A percentile compares a stretch with the other conserved stretches of the same genome.
These are phyloP conservation scores for Athelia sp. DNA, from an alignment of 1,284 basidiomycete genomes.

Conservation along the genomic window DNA sequence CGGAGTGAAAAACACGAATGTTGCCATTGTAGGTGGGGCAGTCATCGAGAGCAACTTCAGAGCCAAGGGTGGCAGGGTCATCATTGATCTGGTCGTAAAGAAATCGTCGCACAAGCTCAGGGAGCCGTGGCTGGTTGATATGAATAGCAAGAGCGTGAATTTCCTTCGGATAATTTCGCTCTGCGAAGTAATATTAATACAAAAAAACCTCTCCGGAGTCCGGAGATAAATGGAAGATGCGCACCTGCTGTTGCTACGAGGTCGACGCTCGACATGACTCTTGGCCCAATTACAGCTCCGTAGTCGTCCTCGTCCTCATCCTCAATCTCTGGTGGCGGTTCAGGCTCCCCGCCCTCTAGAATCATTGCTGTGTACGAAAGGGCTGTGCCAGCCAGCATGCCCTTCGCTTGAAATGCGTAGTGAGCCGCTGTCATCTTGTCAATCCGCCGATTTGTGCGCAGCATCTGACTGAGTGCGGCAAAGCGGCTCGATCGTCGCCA, in stretches of 20 bases:
- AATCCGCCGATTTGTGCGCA: not conserved
- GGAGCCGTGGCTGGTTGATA: constrained; percentile 13
- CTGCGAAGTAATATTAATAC: not conserved
- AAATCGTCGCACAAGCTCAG: constrained; percentile 15
- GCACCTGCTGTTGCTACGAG: not conserved
- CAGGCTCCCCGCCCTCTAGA: not conserved
- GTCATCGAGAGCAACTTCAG: constrained; percentile 7
- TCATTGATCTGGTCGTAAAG: constrained; percentile 18
- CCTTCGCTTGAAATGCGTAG: not conserved
- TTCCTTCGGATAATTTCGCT: not conserved
- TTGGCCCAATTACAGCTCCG: not conserved
- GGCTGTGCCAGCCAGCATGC: not conserved
- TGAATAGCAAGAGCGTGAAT: constrained; percentile 4
- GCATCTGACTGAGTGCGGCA: not conserved
- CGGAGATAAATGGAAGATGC: not conserved
- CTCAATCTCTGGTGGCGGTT: not conserved
- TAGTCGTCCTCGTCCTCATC: not conserved
- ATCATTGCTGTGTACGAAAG: not conserved
- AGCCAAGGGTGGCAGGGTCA: constrained; percentile 4
- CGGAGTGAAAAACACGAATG: constrained; percentile 22
- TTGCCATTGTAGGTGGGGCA: constrained; percentile 7
- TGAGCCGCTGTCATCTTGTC: not conserved
- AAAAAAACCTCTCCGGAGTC: not conserved
- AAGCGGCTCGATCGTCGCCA: not conserved
- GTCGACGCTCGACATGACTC: not conserved